These are phyloP conservation scores for Neurospora sp. DNA, from an alignment of 495 filamentous ascomycete species.

Conservation along the genomic window DNA sequence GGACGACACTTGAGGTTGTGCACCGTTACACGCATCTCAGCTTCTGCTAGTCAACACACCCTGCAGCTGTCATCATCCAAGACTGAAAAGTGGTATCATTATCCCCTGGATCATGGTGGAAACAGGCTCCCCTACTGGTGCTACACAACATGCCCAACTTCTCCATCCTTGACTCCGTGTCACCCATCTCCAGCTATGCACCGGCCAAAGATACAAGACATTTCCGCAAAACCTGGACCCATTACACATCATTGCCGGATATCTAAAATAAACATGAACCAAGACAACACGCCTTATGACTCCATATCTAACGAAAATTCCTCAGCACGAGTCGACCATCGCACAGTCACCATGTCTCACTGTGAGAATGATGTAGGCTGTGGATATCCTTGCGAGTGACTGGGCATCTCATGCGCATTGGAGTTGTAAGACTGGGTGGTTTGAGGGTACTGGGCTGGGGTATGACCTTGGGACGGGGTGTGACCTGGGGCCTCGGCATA, in stretches of 20 bases:
- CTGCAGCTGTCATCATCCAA: background rate
- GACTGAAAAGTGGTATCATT: background rate
- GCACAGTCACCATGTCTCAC: background rate
- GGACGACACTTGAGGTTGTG: background rate
- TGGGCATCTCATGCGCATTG: background rate
- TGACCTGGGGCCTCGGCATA: slow-evolving; percentile 1
- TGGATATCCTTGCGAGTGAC: background rate
- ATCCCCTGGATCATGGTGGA: background rate
- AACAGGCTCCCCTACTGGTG: background rate
- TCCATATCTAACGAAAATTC: background rate
- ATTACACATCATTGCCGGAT: background rate
- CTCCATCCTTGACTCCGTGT: background rate
- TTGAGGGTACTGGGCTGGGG: background rate
- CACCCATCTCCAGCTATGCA: background rate
- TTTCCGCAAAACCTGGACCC: background rate
- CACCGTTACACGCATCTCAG: background rate
- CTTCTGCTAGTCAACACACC: background rate
- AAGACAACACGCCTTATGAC: background rate
- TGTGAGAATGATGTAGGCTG: background rate
- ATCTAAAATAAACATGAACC: background rate
- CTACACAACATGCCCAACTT: background rate
- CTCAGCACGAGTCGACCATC: background rate
- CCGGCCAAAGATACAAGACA: background rate
- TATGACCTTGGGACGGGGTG: background rate
- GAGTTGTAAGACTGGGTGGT: background rate